phyloP scores from a whole-genome alignment of 257 asterid species.

The Ophiorrhiza pumila region DNA sequence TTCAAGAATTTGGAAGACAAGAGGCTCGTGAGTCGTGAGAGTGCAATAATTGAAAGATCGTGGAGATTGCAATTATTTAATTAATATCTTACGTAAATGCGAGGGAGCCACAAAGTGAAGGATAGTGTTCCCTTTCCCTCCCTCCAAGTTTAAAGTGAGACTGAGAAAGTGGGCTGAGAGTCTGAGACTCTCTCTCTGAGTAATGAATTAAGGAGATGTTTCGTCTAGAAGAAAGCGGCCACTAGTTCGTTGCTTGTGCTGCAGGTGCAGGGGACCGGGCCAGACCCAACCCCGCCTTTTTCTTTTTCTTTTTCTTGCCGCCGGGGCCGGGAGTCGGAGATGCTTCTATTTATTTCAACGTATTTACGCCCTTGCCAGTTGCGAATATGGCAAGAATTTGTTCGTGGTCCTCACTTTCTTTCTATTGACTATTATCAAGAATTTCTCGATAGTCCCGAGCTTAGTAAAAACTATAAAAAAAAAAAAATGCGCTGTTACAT shows the following conservation, averaged over 20 bases:
- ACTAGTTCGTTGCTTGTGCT: conserved; percentile 45
- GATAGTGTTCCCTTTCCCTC: background rate
- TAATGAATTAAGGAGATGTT: too few species aligned
- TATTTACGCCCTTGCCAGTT: background rate
- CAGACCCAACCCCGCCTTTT: background rate
- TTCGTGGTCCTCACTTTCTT: too few species aligned
- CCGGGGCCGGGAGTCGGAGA: background rate
- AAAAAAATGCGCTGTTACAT: background rate
- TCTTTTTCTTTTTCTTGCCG: conserved; percentile 1
- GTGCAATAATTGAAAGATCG: background rate
- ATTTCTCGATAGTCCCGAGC: background rate
- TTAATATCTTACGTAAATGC: too few species aligned
- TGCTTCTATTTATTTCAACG: background rate
- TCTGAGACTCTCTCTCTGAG: too few species aligned
- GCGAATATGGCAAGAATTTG: too few species aligned
- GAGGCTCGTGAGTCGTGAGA: conserved; percentile 16
- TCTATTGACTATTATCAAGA: too few species aligned
- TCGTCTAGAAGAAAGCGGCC: background rate
- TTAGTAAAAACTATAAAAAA: too few species aligned
- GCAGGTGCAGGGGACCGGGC: conserved; percentile 20
- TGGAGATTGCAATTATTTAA: too few species aligned
- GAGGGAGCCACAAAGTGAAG: too few species aligned
- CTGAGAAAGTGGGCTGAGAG: background rate
- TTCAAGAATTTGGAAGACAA: background rate
- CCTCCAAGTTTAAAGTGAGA: background rate